Percentiles rank a stretch among this genome's conserved stretches.
These are phyloP conservation scores for Sapria himalayana DNA, from an alignment of 345 rosid genomes.

Conservation along the genomic window DNA sequence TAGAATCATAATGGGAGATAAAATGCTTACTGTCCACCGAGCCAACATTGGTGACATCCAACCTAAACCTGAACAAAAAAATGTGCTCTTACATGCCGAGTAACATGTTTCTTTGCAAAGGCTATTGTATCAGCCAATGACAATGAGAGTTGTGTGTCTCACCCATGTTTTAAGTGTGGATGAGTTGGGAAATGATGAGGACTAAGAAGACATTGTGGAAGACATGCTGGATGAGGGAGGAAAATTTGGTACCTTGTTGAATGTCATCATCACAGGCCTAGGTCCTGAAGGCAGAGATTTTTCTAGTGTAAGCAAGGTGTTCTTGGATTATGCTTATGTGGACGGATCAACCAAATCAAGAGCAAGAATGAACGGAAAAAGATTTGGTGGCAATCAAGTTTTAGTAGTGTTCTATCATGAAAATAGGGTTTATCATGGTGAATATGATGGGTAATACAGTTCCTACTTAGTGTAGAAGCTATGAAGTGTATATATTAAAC, in stretches of 20 bases:
- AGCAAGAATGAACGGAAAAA: conserved; percentile 60
- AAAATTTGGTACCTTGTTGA: conserved; percentile 56
- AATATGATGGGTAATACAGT: conserved; percentile 29
- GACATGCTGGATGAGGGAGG: conserved; percentile 87
- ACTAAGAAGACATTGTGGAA: conserved; percentile 77
- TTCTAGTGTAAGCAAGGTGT: conserved; percentile 25
- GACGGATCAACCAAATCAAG: conserved; percentile 48
- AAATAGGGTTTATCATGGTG: conserved; percentile 51
- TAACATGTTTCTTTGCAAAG: conserved; percentile 85
- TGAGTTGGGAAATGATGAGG: too few relatives aligned
- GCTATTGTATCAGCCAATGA: conserved; percentile 55
- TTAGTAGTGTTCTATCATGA: conserved; percentile 57
- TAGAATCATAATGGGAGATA: conserved; percentile 97
- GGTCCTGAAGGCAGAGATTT: conserved; percentile 32
- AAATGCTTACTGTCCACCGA: conserved; percentile 87
- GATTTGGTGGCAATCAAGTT: conserved; percentile 63
- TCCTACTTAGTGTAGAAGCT: background rate
- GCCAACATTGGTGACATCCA: conserved; percentile 80
- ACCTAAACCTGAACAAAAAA: conserved; percentile 95
- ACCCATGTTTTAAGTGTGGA: conserved; percentile 67
- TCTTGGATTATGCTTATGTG: conserved; percentile 50
- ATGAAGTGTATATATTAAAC: too few relatives aligned
- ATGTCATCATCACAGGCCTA: conserved; percentile 77
- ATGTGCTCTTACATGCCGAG: conserved; percentile 68
- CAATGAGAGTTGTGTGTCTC: conserved; percentile 76